A percentile compares a stretch with the other conserved stretches of the same genome.
Evolutionary conservation across 805 yeast species (phyloP).

Genomic region (Spathaspora sp.): DNA sequence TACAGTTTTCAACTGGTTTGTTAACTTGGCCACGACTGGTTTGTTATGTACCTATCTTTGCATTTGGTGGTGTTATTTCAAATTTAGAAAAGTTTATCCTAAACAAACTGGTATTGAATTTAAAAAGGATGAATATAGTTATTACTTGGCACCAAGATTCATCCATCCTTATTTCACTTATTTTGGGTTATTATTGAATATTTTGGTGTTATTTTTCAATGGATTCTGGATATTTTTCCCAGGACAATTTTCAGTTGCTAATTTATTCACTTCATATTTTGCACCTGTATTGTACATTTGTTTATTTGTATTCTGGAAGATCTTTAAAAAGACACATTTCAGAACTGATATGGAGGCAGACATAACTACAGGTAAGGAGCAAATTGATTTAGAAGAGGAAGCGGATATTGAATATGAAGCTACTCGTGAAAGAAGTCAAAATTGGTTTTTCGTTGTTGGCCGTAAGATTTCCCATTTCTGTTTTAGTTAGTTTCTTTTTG

Average conservation of each 20-base stretch:
- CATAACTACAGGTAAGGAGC: constrained; percentile 28
- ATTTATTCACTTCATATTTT: constrained; percentile 35
- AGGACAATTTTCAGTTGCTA: constrained; percentile 28
- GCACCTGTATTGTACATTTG: constrained; percentile 29
- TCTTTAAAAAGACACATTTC: constrained; percentile 26
- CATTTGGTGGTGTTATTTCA: constrained; percentile 30
- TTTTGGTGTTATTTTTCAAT: constrained; percentile 28
- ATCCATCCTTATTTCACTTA: constrained; percentile 25
- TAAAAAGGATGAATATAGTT: constrained; percentile 10
- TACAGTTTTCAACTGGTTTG: constrained; percentile 33
- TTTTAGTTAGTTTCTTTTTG: not conserved
- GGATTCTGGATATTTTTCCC: constrained; percentile 43
- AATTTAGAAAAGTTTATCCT: constrained; percentile 23
- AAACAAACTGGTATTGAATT: constrained; percentile 22
- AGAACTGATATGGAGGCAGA: constrained; percentile 31
- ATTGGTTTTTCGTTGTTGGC: constrained; percentile 15
- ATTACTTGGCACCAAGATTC: constrained; percentile 18
- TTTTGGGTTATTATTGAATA: constrained; percentile 20
- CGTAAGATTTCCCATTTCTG: not conserved
- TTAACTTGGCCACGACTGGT: constrained; percentile 33
- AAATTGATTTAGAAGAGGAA: constrained; percentile 34
- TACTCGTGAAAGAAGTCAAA: constrained; percentile 17
- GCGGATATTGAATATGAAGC: constrained; percentile 18
- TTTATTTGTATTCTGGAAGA: constrained; percentile 29
- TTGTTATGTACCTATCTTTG: constrained; percentile 26